Percentiles rank a stretch among this genome's conserved stretches.
These are phyloP conservation scores for Hevea brasiliensis DNA, from an alignment of 345 rosid genomes.

Conservation along the genomic window DNA sequence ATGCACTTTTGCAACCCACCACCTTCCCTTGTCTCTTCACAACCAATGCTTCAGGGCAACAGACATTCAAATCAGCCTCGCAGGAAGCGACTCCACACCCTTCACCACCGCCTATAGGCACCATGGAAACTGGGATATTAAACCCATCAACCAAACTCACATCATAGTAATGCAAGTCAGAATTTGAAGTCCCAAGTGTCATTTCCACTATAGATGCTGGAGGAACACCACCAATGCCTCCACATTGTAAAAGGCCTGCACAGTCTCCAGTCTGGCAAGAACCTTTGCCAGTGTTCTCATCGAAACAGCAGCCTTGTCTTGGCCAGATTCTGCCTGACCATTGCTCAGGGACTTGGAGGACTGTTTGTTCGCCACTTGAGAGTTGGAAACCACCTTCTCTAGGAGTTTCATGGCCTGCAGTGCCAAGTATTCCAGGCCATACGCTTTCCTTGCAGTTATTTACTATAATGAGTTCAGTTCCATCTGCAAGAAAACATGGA, in stretches of 20 bases:
- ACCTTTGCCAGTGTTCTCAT: conserved; percentile 29
- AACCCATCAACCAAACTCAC: conserved; percentile 58
- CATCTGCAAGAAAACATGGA: conserved; percentile 19
- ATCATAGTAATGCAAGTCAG: conserved; percentile 50
- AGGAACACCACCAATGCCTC: conserved; percentile 47
- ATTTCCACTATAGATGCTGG: conserved; percentile 49
- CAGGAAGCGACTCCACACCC: conserved; percentile 47
- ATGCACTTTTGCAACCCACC: conserved; percentile 56
- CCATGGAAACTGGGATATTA: conserved; percentile 47
- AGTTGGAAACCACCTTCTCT: conserved; percentile 46
- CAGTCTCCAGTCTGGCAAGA: conserved; percentile 55
- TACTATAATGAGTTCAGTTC: conserved; percentile 30
- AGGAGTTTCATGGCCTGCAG: conserved; percentile 41
- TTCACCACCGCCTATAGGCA: conserved; percentile 36
- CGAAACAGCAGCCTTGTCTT: conserved; percentile 49
- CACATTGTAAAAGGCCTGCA: conserved; percentile 36
- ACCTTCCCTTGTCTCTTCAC: conserved; percentile 37
- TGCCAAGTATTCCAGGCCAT: conserved; percentile 54
- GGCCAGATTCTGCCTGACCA: conserved; percentile 63
- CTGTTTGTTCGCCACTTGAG: conserved; percentile 32
- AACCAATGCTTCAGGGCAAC: conserved; percentile 42
- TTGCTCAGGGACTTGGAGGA: conserved; percentile 32
- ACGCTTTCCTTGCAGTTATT: conserved; percentile 48
- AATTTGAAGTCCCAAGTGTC: conserved; percentile 46
- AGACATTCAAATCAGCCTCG: conserved; percentile 44